These are phyloP conservation scores for Nigrospora osmanthi DNA, from an alignment of 2,329 filamentous ascomycete species.

Conservation along the genomic window DNA sequence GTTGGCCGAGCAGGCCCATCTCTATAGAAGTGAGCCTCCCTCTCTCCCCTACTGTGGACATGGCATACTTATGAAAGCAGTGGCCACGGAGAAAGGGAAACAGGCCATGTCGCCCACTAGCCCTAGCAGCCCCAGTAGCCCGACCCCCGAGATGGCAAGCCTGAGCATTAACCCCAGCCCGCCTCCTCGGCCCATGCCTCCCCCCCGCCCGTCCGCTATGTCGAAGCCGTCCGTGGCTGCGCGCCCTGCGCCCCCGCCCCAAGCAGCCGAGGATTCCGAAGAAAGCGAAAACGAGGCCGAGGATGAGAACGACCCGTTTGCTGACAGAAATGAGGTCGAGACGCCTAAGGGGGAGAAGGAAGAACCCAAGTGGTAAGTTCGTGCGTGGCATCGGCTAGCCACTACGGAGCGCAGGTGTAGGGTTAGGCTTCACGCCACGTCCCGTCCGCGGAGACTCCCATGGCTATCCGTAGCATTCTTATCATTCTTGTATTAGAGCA, in stretches of 20 bases:
- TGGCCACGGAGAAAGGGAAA: slow-evolving; percentile 45
- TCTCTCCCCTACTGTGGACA: not conserved
- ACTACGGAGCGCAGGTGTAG: no score
- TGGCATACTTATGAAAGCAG: slow-evolving; percentile 25
- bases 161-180: slow-evolving; percentile 31
- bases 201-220: slow-evolving; percentile 36
- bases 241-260: slow-evolving; percentile 32
- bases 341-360: slow-evolving; percentile 29
- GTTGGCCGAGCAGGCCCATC: slow-evolving; percentile 57
- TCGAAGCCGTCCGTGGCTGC: slow-evolving; percentile 44
- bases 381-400: no score
- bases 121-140: slow-evolving; percentile 16
- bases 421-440: no score
- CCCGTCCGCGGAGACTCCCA: no score
- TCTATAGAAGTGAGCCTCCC: slow-evolving; percentile 47
- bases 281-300: slow-evolving; percentile 51
- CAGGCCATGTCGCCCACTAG: slow-evolving; percentile 34
- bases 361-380: slow-evolving; percentile 21
- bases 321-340: slow-evolving; percentile 65
- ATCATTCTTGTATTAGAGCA: no score
- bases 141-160: slow-evolving; percentile 32
- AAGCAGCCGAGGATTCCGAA: slow-evolving; percentile 47
- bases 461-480: no score
- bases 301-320: slow-evolving; percentile 84
- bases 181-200: slow-evolving; percentile 33